Conservation (phyloP, 2,329 filamentous ascomycete species). For the Paraphoma sp. region DNA sequence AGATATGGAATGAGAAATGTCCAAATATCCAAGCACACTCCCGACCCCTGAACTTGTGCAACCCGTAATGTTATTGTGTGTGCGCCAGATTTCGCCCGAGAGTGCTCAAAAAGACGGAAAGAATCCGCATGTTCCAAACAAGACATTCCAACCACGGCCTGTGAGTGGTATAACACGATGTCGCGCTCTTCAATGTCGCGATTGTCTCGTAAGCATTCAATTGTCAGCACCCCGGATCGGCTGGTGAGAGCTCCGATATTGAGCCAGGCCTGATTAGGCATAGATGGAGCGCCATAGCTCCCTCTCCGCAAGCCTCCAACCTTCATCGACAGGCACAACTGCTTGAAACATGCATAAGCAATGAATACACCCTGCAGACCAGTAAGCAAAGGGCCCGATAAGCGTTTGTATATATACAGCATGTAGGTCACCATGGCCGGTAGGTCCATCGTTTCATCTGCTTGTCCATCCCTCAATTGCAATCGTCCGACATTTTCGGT, state of each 20-base stretch:
- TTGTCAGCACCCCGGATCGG: background rate
- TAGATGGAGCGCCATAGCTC: background rate
- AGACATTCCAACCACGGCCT: background rate
- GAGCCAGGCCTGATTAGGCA: background rate
- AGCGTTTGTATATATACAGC: background rate
- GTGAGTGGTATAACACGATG: background rate
- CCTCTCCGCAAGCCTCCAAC: background rate
- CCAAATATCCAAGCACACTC: conserved; percentile 22
- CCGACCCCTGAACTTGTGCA: background rate
- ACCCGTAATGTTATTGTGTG: background rate
- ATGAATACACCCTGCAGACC: background rate
- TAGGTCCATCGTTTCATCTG: background rate
- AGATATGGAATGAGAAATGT: conserved; percentile 47
- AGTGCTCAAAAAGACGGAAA: background rate
- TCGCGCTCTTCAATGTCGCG: background rate
- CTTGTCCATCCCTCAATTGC: background rate
- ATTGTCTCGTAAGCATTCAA: background rate
- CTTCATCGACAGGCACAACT: background rate
- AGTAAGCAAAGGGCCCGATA: background rate
- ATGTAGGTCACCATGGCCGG: background rate
- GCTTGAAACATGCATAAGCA: background rate
- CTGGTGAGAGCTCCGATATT: background rate
- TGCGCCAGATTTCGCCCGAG: too few relatives aligned
- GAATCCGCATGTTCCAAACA: background rate
- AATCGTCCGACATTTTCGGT: conserved; percentile 9